Percentiles rank a stretch among this genome's conserved stretches.
Conservation (phyloP, 2,329 filamentous ascomycete genomes). For the Keithomyces neogunnii region DNA sequence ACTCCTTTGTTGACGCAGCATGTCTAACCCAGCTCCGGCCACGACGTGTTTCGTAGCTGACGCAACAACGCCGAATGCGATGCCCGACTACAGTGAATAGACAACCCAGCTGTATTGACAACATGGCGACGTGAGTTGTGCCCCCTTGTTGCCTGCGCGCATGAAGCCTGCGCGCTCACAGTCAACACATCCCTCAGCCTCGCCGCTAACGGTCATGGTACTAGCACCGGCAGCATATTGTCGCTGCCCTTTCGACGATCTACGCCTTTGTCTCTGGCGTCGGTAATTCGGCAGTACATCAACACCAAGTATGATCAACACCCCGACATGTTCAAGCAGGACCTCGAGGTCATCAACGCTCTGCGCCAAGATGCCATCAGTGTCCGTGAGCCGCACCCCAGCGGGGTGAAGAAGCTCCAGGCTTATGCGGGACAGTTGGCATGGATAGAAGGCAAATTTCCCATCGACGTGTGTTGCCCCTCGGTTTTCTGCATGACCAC, state of each 20-base stretch:
- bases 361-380: conserved; percentile 81
- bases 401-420: conserved; percentile 80
- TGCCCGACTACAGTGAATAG: not conserved
- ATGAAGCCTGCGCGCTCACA: too few relatives aligned
- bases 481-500: conserved; percentile 5
- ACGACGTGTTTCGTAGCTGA: not conserved
- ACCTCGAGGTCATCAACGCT: conserved; percentile 75
- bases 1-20: not conserved
- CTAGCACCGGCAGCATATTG: conserved; percentile 49
- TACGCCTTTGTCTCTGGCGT: conserved; percentile 66
- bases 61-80: not conserved
- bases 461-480: conserved; percentile 61
- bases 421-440: conserved; percentile 86
- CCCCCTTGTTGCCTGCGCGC: too few relatives aligned
- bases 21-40: not conserved
- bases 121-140: not conserved
- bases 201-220: not conserved
- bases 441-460: conserved; percentile 93
- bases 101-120: not conserved
- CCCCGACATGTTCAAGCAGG: conserved; percentile 88
- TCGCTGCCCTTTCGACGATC: conserved; percentile 84
- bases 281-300: conserved; percentile 88
- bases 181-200: not conserved
- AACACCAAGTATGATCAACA: conserved; percentile 98
- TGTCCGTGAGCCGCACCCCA: conserved; percentile 78